These are phyloP conservation scores for Acer yangbiense DNA, from an alignment of 345 rosid genomes.

Conservation along the genomic window DNA sequence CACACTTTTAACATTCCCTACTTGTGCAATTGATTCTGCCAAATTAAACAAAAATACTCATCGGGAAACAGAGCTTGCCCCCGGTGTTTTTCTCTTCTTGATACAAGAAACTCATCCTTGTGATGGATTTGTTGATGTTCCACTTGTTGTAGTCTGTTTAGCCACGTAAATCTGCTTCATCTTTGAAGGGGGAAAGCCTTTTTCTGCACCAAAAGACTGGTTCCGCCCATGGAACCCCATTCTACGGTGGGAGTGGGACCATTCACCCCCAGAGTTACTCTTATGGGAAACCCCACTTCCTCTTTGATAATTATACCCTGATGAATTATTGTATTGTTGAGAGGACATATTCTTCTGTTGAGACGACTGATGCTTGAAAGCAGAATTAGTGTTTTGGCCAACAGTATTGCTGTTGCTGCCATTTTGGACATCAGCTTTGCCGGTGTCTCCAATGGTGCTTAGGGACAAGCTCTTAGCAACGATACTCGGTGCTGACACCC, in stretches of 20 bases:
- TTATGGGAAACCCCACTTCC: conserved; percentile 45
- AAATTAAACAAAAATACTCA: background rate
- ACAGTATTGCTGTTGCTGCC: conserved; percentile 29
- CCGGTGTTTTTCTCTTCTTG: background rate
- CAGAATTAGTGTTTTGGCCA: conserved; percentile 36
- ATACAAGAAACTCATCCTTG: conserved; percentile 7
- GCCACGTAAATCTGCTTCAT: conserved; percentile 95
- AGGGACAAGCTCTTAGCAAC: conserved; percentile 44
- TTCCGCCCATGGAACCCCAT: conserved; percentile 74
- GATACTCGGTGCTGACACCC: conserved; percentile 34
- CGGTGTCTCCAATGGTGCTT: conserved; percentile 26
- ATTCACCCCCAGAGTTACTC: conserved; percentile 45
- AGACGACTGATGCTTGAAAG: conserved; percentile 42
- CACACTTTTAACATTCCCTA: conserved; percentile 1
- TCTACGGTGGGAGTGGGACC: conserved; percentile 69
- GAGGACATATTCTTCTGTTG: conserved; percentile 53
- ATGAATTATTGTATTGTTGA: conserved; percentile 49
- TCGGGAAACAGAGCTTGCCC: background rate
- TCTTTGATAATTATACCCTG: conserved; percentile 50
- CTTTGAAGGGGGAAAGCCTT: conserved; percentile 58
- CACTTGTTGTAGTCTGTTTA: conserved; percentile 63
- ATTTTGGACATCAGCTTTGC: conserved; percentile 34
- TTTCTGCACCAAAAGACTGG: conserved; percentile 61
- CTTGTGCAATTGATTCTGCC: background rate
- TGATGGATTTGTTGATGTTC: conserved; percentile 32